These are phyloP conservation scores for Talaromyces sp. DNA, from an alignment of 2,329 filamentous ascomycete species.

Conservation along the genomic window DNA sequence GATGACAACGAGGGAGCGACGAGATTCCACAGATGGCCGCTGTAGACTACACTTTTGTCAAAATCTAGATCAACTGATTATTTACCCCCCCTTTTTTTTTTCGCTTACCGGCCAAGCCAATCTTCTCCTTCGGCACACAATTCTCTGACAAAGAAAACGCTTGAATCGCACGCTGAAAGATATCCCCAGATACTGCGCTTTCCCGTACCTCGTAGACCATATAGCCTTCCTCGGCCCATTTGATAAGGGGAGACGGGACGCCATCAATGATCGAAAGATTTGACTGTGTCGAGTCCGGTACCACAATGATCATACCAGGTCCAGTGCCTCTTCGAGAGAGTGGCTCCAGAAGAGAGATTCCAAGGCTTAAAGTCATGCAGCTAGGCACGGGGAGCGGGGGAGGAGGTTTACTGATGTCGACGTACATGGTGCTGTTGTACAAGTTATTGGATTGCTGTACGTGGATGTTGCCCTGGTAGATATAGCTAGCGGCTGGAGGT, in stretches of 20 bases:
- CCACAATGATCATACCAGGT: slow-evolving; percentile 48
- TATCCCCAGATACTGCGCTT: slow-evolving; percentile 19
- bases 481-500: no score
- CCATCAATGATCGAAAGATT: slow-evolving; percentile 34
- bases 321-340: slow-evolving; percentile 49
- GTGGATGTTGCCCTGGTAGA: neutral
- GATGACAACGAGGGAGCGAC: neutral
- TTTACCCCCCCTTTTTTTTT: neutral
- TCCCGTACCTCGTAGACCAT: slow-evolving; percentile 54
- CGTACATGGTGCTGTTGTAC: slow-evolving; percentile 3
- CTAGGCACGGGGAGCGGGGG: slow-evolving; percentile 7
- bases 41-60: neutral
- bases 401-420: slow-evolving; percentile 8
- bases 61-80: neutral
- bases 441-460: neutral
- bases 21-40: slow-evolving; percentile 1
- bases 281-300: slow-evolving; percentile 32
- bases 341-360: slow-evolving; percentile 41
- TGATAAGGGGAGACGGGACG: slow-evolving; percentile 56
- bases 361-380: neutral
- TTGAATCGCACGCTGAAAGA: slow-evolving; percentile 24
- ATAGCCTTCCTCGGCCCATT: slow-evolving; percentile 71
- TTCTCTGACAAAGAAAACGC: slow-evolving; percentile 22
- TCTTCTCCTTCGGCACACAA: slow-evolving; percentile 24
- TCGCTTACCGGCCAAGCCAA: neutral